Base-by-base conservation (phyloP, 768 basidiomycete genomes). In the Macrolepiota dolichaula region DNA sequence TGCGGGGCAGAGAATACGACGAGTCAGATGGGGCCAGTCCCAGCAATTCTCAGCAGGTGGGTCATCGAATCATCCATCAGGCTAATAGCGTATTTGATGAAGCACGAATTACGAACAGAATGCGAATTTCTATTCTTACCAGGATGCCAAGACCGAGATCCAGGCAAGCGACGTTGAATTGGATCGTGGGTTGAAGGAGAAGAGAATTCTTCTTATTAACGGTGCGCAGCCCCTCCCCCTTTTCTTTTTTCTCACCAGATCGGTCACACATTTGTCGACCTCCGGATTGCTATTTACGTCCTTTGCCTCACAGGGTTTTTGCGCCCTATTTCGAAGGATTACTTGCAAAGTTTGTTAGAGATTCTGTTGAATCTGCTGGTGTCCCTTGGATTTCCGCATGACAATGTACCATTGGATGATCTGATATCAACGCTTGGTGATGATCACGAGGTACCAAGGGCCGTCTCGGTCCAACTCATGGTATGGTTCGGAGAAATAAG, bases 81-180 rank as follows among this genome's bases (percentile, higher is more conserved):
- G 35, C 25, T 24, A 49, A 38, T 51, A 4, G 50, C 51, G 38
- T 24, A n/a, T 19, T 22, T 37, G 19, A 59, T 12, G 46, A 40
- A 17, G 3, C 29, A 57, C 5, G 17, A 22, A 46, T 51, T n/a
- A 49, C 38, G 50, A 56, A 19, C 54, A 56, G 51, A 51, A 42
- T 42, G 17, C 49, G 22, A 27, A 51, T 11, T 54, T 25, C 38
- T 62, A 85, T 66, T 83, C 87, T 0, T 88, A 89, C 64, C 80
- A 83, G 6, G 82, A 88, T 50, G 86, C 91, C 3, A 77, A 77
- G 51, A 71, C 73, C 7, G 81, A 84, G 52, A 81, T 96, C 5
- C 95, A 97, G 68, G 92, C 94, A 3, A 94, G 92, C 69, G 89
- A 94, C 59, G 73, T 67, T 0, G 94, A 97, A 70, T 73, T 97